Evolutionary conservation across 371 early-diverging fungal species (phyloP), one percentile per base, ranked within the genome.

Genomic region (Mortierella sp.): DNA sequence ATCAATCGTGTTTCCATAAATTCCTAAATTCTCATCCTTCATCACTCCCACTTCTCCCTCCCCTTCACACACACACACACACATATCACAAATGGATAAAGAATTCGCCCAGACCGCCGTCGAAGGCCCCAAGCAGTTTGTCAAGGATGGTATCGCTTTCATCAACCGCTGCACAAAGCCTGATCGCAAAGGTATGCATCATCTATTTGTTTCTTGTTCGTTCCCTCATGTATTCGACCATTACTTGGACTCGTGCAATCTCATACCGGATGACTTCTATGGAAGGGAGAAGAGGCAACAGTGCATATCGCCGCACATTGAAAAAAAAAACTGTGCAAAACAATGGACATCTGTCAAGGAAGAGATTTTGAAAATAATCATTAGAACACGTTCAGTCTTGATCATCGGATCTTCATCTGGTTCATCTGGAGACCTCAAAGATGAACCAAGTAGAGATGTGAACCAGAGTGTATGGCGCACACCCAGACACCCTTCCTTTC

Each of bases 101-200:
- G 78, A 78, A 62, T 85, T 88, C 70, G 77, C 88, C 43, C 85
- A 87, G 72, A 86, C 90, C 70, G 79, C 95, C 63, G 85, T 95
- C 61, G 98, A 97, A 47, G 94, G 91, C 47, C 97, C 97, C 70
- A 91, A 90, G 84, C 93, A 95, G 85, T 97, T 98, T 84, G 84
- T 91, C 66, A 97, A 97, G 88, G 98, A 98, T 68, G 93, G 95
- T 60, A 76, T 93, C 58, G 93, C 94, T 84, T 93, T 98, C 71
- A 85, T 98, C 77, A 94, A 95, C 88, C 92, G 96, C 49, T 98
- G 99, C 89, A 95, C 96, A 73, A 98, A 98, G 90, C 99, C 99
- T 66, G 96, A 95, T 91, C 90, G 92, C 86, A 93, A 93, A 90
- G 97, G 97, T 97, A 88, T 55, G 55, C 39, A 49, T 60, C 59